phyloP scores from a whole-genome alignment of 2,329 filamentous ascomycete genomes.

The Aspergillus carbonarius region DNA sequence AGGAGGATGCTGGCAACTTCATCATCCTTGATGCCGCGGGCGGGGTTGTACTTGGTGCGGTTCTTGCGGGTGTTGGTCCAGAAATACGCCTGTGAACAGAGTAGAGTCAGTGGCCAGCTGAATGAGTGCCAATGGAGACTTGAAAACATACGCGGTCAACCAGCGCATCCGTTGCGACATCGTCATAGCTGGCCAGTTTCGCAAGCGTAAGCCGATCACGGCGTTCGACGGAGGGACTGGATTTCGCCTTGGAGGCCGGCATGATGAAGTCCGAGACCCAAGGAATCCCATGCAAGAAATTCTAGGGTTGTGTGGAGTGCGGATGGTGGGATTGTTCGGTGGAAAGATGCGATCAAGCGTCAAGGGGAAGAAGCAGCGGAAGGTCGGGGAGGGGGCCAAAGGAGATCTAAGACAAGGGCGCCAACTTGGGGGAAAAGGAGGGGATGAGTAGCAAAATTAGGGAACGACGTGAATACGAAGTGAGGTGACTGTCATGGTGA shows the following conservation, averaged over 20 bases:
- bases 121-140: conserved; percentile 2
- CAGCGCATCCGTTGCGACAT: conserved; percentile 90
- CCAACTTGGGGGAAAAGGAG: conserved; percentile 3
- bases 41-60: conserved; percentile 78
- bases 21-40: conserved; percentile 71
- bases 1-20: conserved; percentile 61
- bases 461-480: conserved; percentile 2
- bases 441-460: conserved; percentile 11
- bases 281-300: conserved; percentile 13
- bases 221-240: conserved; percentile 33
- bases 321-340: conserved; percentile 9
- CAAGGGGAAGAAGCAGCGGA: conserved; percentile 15
- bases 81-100: conserved; percentile 71
- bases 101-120: conserved; percentile 19
- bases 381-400: conserved; percentile 9
- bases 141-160: conserved; percentile 78
- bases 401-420: conserved; percentile 2
- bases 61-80: conserved; percentile 98
- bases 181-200: conserved; percentile 90
- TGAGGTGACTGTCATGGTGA: not conserved
- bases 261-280: conserved; percentile 21
- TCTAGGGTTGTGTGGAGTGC: not conserved
- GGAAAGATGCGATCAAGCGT: conserved; percentile 10
- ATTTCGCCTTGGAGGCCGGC: conserved; percentile 39
- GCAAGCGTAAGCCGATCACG: conserved; percentile 77